Evolutionary conservation across 2,329 filamentous ascomycete genomes (phyloP).

Genomic region (Fusarium brevicatenulatum): DNA sequence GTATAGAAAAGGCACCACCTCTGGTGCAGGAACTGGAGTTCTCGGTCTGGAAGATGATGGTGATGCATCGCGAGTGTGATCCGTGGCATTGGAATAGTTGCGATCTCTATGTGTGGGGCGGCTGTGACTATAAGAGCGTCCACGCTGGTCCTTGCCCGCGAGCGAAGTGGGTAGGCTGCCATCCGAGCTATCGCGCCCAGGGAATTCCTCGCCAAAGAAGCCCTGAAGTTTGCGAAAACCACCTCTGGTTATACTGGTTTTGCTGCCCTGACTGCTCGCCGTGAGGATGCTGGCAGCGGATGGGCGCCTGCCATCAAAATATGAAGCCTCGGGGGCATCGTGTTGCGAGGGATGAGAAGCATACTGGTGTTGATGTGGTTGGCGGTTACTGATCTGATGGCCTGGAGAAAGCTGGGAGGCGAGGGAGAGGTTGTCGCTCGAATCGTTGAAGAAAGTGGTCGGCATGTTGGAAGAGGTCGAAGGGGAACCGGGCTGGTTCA

Average conservation of each 20-base stretch:
- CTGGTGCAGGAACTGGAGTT: constrained; percentile 87
- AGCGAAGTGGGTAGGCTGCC: constrained; percentile 66
- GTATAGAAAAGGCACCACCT: constrained; percentile 97
- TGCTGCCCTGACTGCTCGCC: constrained; percentile 85
- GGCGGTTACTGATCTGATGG: constrained; percentile 58
- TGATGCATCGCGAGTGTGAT: constrained; percentile 78
- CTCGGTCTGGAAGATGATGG: constrained; percentile 80
- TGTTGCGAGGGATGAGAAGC: constrained; percentile 47
- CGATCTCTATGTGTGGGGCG: constrained; percentile 72
- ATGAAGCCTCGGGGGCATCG: constrained; percentile 70
- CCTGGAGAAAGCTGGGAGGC: constrained; percentile 76
- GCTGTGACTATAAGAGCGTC: constrained; percentile 70
- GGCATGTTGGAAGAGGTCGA: constrained; percentile 53
- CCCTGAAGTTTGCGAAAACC: constrained; percentile 86
- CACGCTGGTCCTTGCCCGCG: constrained; percentile 67
- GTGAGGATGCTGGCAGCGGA: constrained; percentile 85
- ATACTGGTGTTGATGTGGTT: constrained; percentile 51
- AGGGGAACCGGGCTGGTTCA: constrained; percentile 56
- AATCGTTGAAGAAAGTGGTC: constrained; percentile 79
- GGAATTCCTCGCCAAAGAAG: constrained; percentile 92
- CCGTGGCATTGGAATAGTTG: constrained; percentile 81
- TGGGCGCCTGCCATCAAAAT: constrained; percentile 81
- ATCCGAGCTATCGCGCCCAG: constrained; percentile 78
- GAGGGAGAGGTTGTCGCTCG: constrained; percentile 73
- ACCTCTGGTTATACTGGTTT: constrained; percentile 74